Percentiles rank a stretch among this genome's conserved stretches.
Conservation (phyloP, 2,329 filamentous ascomycete genomes). For the Erysiphe neolycopersici region DNA sequence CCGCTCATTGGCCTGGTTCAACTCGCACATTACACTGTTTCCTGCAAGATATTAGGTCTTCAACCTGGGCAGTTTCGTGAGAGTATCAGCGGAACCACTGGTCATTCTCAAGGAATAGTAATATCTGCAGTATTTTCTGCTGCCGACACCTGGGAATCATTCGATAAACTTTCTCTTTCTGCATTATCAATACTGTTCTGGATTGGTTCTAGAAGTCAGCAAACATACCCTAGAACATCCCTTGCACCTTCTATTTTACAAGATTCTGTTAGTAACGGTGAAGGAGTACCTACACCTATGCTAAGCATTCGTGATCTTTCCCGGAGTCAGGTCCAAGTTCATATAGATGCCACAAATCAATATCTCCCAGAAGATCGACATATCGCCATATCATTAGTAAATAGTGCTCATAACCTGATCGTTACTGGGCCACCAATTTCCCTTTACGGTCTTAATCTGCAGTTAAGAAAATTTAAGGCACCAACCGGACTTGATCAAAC, state of each 20-base stretch:
- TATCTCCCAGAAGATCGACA: conserved; percentile 82
- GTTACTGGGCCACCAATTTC: conserved; percentile 91
- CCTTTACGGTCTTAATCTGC: conserved; percentile 82
- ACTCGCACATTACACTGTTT: conserved; percentile 82
- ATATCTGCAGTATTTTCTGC: conserved; percentile 80
- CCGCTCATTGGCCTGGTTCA: conserved; percentile 91
- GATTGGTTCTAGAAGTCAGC: conserved; percentile 92
- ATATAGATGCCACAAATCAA: conserved; percentile 90
- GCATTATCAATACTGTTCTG: conserved; percentile 89
- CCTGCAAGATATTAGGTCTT: conserved; percentile 71
- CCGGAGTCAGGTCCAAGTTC: conserved; percentile 68
- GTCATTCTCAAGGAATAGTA: conserved; percentile 90
- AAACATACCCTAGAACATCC: conserved; percentile 87
- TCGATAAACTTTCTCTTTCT: conserved; percentile 50
- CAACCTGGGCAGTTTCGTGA: conserved; percentile 73
- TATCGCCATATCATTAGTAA: conserved; percentile 83
- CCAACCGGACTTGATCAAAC: conserved; percentile 94
- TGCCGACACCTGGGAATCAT: conserved; percentile 80
- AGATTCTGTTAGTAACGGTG: conserved; percentile 80
- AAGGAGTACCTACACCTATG: conserved; percentile 94
- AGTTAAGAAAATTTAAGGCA: conserved; percentile 88
- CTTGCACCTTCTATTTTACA: conserved; percentile 73
- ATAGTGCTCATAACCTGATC: conserved; percentile 91
- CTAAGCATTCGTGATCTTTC: conserved; percentile 87
- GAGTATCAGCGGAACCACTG: conserved; percentile 64